Evolutionary conservation across 495 filamentous ascomycete genomes (phyloP).

Genomic region (Choiromyces venosus): DNA sequence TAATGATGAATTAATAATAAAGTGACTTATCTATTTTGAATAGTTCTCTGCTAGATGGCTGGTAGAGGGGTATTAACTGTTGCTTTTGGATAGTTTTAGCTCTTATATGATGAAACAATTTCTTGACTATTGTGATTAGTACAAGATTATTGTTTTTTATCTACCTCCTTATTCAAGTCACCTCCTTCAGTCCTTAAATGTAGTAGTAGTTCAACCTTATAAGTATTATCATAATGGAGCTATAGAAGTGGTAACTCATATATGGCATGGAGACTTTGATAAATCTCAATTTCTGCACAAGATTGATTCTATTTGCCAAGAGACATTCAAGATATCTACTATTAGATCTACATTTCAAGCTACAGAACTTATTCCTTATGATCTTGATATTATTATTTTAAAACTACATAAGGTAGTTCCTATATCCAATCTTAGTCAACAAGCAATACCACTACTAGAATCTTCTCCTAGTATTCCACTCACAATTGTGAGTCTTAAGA

Average conservation of each 20-base stretch:
- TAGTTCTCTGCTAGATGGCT: not conserved
- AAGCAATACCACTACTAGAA: too few relatives aligned
- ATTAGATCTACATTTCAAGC: slow-evolving; percentile 9
- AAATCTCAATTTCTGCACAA: slow-evolving; percentile 34
- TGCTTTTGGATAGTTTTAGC: slow-evolving; percentile 1
- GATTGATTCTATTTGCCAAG: slow-evolving; percentile 10
- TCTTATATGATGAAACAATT: slow-evolving; percentile 19
- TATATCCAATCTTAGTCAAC: too few relatives aligned
- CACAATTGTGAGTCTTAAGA: too few relatives aligned
- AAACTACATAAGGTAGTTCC: not conserved
- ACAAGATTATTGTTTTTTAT: slow-evolving; percentile 15
- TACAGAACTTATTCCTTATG: slow-evolving; percentile 20
- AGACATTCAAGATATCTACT: slow-evolving; percentile 9
- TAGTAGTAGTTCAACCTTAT: slow-evolving; percentile 31
- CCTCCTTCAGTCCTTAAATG: slow-evolving; percentile 13
- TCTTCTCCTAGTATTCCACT: too few relatives aligned
- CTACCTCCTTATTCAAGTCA: not conserved
- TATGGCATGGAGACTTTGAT: slow-evolving; percentile 18
- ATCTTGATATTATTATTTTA: not conserved
- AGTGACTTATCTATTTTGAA: slow-evolving; percentile 9
- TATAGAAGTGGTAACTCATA: slow-evolving; percentile 25
- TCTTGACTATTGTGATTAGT: slow-evolving; percentile 22
- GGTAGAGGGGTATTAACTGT: too few relatives aligned
- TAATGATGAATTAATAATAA: not conserved
- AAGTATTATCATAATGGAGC: slow-evolving; percentile 29